Conservation (phyloP, 257 asterid species). For the Dorcoceras hygrometricum region DNA sequence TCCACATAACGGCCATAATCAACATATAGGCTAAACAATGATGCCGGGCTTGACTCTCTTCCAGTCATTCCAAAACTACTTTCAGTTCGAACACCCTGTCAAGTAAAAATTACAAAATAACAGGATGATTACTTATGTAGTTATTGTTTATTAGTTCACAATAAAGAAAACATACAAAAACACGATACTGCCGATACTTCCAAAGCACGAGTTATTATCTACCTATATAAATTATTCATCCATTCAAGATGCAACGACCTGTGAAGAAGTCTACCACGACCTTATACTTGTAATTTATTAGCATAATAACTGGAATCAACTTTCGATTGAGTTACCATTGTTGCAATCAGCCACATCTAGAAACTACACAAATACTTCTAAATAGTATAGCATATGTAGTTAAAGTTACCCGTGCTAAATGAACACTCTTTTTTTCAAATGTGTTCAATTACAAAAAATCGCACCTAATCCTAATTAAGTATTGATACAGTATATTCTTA, state of each 20-base stretch:
- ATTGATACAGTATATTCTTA: slow-evolving; percentile 2
- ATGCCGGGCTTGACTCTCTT: slow-evolving; percentile 74
- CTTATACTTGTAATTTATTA: too few species aligned
- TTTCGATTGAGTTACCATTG: too few species aligned
- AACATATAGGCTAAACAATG: slow-evolving; percentile 71
- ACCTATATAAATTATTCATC: background rate
- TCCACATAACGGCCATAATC: slow-evolving; percentile 82
- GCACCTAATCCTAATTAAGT: background rate
- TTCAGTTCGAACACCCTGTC: slow-evolving; percentile 62
- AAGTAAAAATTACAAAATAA: slow-evolving; percentile 25
- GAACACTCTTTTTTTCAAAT: slow-evolving; percentile 12
- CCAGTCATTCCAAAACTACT: slow-evolving; percentile 78
- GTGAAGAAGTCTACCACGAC: too few species aligned
- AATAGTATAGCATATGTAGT: background rate
- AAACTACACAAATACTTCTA: background rate
- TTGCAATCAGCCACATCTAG: too few species aligned
- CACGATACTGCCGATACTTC: background rate
- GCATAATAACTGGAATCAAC: too few species aligned
- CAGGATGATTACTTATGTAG: background rate
- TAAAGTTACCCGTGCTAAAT: background rate
- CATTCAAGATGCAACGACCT: background rate
- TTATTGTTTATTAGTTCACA: too few species aligned
- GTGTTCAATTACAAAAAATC: slow-evolving; percentile 13
- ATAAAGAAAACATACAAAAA: background rate
- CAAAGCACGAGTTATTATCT: background rate